phyloP scores from a whole-genome alignment of 345 rosid species.

The Murraya koenigii region DNA sequence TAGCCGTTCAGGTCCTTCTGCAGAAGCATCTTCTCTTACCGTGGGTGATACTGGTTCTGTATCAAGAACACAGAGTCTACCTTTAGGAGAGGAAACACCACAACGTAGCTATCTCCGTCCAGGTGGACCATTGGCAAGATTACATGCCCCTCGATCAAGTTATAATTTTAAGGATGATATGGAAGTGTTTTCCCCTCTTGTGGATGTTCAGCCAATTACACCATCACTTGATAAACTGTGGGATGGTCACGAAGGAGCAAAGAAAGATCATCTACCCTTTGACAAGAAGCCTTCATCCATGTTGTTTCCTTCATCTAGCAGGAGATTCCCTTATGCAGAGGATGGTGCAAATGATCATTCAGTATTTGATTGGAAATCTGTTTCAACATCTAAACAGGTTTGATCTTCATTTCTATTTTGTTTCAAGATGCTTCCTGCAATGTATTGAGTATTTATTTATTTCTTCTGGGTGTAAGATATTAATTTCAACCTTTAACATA shows the following conservation, averaged over 20 bases:
- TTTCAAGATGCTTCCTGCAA: slow-evolving; percentile 1
- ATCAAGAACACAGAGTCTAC: slow-evolving; percentile 32
- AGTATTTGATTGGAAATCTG: slow-evolving; percentile 75
- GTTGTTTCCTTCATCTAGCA: slow-evolving; percentile 62
- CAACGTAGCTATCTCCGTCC: slow-evolving; percentile 59
- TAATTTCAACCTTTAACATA: background rate
- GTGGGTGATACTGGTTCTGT: slow-evolving; percentile 35
- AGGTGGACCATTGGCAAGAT: slow-evolving; percentile 65
- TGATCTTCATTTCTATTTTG: slow-evolving; percentile 7
- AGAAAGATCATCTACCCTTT: slow-evolving; percentile 44
- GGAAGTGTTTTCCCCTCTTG: slow-evolving; percentile 92
- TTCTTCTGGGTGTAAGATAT: background rate
- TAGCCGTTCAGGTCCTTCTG: slow-evolving; percentile 34
- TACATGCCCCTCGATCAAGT: slow-evolving; percentile 65
- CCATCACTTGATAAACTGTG: slow-evolving; percentile 79
- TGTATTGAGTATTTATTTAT: background rate
- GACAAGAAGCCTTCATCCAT: slow-evolving; percentile 72
- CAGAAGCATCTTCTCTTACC: slow-evolving; percentile 37
- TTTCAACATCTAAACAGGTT: slow-evolving; percentile 76
- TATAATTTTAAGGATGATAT: slow-evolving; percentile 84
- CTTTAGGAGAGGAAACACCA: slow-evolving; percentile 71
- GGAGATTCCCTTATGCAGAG: slow-evolving; percentile 64
- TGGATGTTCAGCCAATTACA: slow-evolving; percentile 73
- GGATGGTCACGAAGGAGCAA: slow-evolving; percentile 56
- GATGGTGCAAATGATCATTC: slow-evolving; percentile 64